These are phyloP conservation scores for Juncus effusus DNA, from an alignment of 176 grass and related monocot genomes.

Conservation along the genomic window DNA sequence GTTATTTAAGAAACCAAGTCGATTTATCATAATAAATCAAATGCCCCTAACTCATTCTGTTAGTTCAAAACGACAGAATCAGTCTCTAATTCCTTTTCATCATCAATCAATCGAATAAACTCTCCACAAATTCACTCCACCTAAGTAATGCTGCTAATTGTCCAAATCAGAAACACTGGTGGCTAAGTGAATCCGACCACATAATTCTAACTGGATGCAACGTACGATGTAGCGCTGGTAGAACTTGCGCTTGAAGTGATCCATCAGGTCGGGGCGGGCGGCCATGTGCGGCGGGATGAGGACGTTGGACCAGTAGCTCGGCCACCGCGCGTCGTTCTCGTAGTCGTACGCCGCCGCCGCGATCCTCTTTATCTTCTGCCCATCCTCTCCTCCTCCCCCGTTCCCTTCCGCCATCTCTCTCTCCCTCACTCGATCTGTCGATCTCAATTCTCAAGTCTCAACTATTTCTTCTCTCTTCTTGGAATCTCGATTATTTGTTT, in stretches of 20 bases:
- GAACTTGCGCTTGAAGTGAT: conserved; percentile 61
- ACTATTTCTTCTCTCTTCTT: conserved; percentile 5
- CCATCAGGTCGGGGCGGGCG: conserved; percentile 35
- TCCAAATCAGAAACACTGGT: no score
- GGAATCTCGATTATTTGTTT: background rate
- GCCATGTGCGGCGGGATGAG: conserved; percentile 44
- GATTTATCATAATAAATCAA: no score
- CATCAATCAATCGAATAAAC: no score
- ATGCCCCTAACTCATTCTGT: no score
- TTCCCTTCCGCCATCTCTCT: conserved; percentile 29
- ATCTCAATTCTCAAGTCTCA: background rate
- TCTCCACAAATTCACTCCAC: no score
- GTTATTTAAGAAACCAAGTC: no score
- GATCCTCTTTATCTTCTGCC: conserved; percentile 30
- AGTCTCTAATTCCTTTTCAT: no score
- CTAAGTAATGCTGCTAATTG: no score
- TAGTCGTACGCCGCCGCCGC: conserved; percentile 60
- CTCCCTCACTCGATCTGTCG: background rate
- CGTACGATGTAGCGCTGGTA: conserved; percentile 55
- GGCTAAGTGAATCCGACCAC: no score
- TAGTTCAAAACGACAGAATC: no score
- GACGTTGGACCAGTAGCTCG: conserved; percentile 41
- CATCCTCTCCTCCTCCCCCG: conserved; percentile 14
- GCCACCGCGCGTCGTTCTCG: conserved; percentile 49
- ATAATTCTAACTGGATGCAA: background rate